Conservation (phyloP, 1,284 basidiomycete genomes). For the Takashimella koratensis region DNA sequence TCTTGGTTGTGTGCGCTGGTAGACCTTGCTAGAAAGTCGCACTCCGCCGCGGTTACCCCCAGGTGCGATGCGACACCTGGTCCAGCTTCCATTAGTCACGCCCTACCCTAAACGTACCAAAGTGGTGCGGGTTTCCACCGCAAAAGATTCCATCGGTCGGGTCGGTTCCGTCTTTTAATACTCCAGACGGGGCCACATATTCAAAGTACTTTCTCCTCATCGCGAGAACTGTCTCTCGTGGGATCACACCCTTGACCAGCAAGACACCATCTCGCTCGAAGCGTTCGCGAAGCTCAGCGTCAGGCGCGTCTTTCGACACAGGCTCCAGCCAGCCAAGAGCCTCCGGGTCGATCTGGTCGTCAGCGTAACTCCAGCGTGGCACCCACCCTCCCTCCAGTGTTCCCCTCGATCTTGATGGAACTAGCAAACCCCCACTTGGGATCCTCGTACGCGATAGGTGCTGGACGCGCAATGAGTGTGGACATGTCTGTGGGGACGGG, state of each 20-base stretch:
- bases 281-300: slow-evolving; percentile 10
- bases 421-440: too few relatives aligned
- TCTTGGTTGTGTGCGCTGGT: slow-evolving; percentile 11
- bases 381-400: too few relatives aligned
- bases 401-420: slow-evolving; percentile 7
- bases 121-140: slow-evolving; percentile 7
- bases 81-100: neutral
- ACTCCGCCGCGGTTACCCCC: slow-evolving; percentile 3
- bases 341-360: neutral
- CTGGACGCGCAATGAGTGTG: too few relatives aligned
- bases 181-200: slow-evolving; percentile 7
- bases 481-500: too few relatives aligned
- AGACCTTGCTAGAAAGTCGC: slow-evolving; percentile 2
- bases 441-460: too few relatives aligned
- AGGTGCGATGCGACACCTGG: neutral
- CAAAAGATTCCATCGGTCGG: slow-evolving; percentile 11
- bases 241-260: slow-evolving; percentile 19
- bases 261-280: slow-evolving; percentile 18
- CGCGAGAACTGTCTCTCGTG: slow-evolving; percentile 13
- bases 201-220: slow-evolving; percentile 14
- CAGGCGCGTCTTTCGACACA: slow-evolving; percentile 8
- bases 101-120: slow-evolving; percentile 6
- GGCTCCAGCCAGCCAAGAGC: slow-evolving; percentile 14
- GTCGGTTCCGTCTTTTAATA: slow-evolving; percentile 10
- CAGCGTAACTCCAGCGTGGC: too few relatives aligned